A percentile compares a stretch with the other conserved stretches of the same genome.
These are phyloP conservation scores for Linum tenue DNA, from an alignment of 345 rosid genomes.

Conservation along the genomic window DNA sequence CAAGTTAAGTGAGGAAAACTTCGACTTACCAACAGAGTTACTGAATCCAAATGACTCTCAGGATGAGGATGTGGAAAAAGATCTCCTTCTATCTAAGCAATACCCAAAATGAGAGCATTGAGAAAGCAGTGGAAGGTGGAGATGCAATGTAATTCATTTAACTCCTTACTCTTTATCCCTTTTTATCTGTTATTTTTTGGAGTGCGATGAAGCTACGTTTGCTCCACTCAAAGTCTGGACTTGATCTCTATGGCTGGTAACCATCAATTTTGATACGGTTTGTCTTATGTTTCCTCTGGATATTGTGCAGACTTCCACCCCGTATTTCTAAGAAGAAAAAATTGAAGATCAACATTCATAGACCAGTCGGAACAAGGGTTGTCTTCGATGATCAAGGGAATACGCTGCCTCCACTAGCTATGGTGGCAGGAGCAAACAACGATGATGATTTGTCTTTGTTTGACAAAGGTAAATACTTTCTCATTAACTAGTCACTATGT, in stretches of 20 bases:
- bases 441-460: constrained; percentile 31
- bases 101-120: constrained; percentile 23
- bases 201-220: no score
- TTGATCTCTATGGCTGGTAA: not conserved
- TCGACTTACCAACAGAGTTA: constrained; percentile 3
- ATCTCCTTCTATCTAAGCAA: constrained; percentile 33
- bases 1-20: constrained; percentile 18
- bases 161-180: not conserved
- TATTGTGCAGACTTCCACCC: constrained; percentile 45
- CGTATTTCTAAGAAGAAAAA: constrained; percentile 73
- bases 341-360: constrained; percentile 72
- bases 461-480: constrained; percentile 48
- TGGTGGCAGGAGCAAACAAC: constrained; percentile 44
- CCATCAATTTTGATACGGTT: not conserved
- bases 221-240: not conserved
- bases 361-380: constrained; percentile 70
- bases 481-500: not conserved
- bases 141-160: constrained; percentile 33
- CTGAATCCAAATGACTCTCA: constrained; percentile 11
- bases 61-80: constrained; percentile 29
- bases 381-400: constrained; percentile 86
- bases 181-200: no score
- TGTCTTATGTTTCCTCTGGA: not conserved
- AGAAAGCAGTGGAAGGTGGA: constrained; percentile 24
- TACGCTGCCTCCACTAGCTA: constrained; percentile 66